phyloP scores from a whole-genome alignment of 768 basidiomycete genomes.

The Mycena chlorophos region DNA sequence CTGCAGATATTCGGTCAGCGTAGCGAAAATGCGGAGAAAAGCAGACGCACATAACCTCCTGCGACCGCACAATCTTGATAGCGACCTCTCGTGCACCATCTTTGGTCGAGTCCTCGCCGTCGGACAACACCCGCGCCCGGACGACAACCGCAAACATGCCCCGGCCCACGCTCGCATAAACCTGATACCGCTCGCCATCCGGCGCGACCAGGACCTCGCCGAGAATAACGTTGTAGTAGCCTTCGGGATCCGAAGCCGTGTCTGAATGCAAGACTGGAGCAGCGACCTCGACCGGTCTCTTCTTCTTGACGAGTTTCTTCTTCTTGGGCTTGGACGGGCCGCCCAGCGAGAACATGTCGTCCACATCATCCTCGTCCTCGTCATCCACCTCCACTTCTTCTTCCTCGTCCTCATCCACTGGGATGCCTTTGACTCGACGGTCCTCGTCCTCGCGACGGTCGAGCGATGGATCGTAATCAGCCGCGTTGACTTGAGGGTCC shows the following conservation, averaged over 20 bases:
- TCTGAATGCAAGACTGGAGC: conserved; percentile 58
- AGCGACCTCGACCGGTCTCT: conserved; percentile 1
- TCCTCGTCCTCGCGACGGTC: conserved; percentile 86
- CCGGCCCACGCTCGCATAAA: conserved; percentile 92
- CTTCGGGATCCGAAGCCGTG: conserved; percentile 90
- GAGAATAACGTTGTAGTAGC: conserved; percentile 91
- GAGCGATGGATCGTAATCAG: conserved; percentile 32
- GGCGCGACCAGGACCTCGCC: conserved; percentile 76
- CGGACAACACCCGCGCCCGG: conserved; percentile 70
- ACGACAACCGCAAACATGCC: conserved; percentile 99
- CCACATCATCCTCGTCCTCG: conserved; percentile 83
- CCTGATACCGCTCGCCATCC: conserved; percentile 90
- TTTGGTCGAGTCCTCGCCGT: conserved; percentile 54
- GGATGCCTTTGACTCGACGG: conserved; percentile 51
- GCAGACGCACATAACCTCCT: conserved; percentile 87
- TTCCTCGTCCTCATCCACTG: conserved; percentile 44
- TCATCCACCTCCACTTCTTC: conserved; percentile 60
- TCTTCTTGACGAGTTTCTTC: conserved; percentile 51
- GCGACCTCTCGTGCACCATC: conserved; percentile 77
- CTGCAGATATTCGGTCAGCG: conserved; percentile 41
- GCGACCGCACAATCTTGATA: conserved; percentile 94
- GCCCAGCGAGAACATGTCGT: conserved; percentile 91
- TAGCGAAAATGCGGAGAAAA: conserved; percentile 9
- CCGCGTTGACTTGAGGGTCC: conserved; percentile 18
- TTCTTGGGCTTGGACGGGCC: conserved; percentile 46